Evolutionary conservation across 2,329 filamentous ascomycete species (phyloP).

Genomic region (Aureobasidium vineae): DNA sequence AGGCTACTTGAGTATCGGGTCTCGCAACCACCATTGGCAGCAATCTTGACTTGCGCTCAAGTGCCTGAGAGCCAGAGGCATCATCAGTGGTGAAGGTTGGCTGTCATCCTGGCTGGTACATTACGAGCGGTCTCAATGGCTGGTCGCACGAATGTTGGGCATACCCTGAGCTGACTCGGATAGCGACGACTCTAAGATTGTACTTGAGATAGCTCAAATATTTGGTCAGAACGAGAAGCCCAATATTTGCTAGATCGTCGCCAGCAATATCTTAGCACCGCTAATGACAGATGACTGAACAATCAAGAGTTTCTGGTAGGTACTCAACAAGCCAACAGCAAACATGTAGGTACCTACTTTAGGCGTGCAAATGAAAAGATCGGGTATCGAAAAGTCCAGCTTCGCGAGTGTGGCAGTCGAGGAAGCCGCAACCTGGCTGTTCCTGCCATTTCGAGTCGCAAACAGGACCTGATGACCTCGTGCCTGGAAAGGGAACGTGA

Average conservation of each 20-base stretch:
- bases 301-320: no score
- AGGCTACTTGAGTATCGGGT: neutral
- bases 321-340: neutral
- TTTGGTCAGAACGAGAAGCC: neutral
- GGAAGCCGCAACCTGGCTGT: constrained; percentile 9
- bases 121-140: neutral
- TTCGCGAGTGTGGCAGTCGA: neutral
- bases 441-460: neutral
- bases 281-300: neutral
- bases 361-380: neutral
- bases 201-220: neutral
- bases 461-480: neutral
- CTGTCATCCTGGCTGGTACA: neutral
- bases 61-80: neutral
- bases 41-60: neutral
- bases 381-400: neutral
- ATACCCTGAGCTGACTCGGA: neutral
- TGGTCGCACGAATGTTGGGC: neutral
- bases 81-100: neutral
- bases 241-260: neutral
- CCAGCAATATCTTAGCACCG: neutral
- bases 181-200: neutral
- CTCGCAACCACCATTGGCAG: neutral
- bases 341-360: neutral
- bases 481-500: neutral